These are phyloP conservation scores for Agrostemma githago DNA, from an alignment of 148 eudicot species.

Conservation along the genomic window DNA sequence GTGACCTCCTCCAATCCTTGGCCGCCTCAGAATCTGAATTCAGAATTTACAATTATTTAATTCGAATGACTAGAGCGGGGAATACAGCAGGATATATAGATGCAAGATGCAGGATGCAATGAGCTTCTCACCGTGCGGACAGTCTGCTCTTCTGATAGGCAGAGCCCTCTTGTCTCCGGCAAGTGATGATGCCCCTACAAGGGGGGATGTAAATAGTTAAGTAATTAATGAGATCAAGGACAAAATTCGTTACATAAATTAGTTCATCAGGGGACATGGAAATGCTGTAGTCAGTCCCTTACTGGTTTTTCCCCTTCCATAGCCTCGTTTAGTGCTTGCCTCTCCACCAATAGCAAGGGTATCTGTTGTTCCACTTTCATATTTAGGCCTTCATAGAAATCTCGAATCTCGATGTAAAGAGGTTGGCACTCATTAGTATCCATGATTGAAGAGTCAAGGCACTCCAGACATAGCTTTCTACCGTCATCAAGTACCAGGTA, in stretches of 20 bases:
- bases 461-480: slow-evolving; percentile 86
- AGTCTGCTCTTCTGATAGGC: slow-evolving; percentile 97
- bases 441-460: slow-evolving; percentile 90
- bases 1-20: slow-evolving; percentile 61
- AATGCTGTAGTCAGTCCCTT: background rate
- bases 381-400: slow-evolving; percentile 85
- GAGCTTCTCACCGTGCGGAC: slow-evolving; percentile 62
- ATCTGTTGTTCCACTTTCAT: slow-evolving; percentile 94
- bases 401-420: slow-evolving; percentile 88
- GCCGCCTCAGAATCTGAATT: slow-evolving; percentile 65
- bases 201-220: background rate
- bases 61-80: background rate
- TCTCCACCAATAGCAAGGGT: slow-evolving; percentile 89
- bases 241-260: background rate
- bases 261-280: background rate
- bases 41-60: background rate
- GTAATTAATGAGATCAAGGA: background rate
- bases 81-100: background rate
- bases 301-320: slow-evolving; percentile 98
- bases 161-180: slow-evolving; percentile 99
- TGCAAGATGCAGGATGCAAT: background rate
- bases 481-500: slow-evolving; percentile 87
- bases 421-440: slow-evolving; percentile 97
- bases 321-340: slow-evolving; percentile 97
- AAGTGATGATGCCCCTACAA: slow-evolving; percentile 90